These are phyloP conservation scores for Spathaspora passalidarum DNA, from an alignment of 805 yeast genomes.

Conservation along the genomic window DNA sequence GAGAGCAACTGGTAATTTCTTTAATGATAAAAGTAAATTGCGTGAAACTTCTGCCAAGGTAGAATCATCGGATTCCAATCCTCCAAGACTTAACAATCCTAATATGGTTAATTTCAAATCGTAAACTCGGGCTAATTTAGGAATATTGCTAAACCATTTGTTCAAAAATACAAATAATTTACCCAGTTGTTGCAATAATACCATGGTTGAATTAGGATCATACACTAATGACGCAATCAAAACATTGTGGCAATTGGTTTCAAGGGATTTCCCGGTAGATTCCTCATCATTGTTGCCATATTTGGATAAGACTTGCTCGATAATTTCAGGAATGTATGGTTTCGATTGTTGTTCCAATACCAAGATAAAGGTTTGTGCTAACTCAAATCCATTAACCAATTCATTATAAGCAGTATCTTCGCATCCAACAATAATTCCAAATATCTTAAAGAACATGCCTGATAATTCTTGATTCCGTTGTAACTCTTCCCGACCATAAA, in stretches of 20 bases:
- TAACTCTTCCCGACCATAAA: conserved; percentile 44
- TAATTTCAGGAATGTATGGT: conserved; percentile 45
- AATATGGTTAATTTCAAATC: conserved; percentile 76
- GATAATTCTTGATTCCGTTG: conserved; percentile 15
- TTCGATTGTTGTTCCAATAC: conserved; percentile 47
- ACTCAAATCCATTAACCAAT: conserved; percentile 53
- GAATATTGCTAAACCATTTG: conserved; percentile 61
- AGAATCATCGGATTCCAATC: conserved; percentile 18
- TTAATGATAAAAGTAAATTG: conserved; percentile 29
- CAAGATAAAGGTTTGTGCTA: conserved; percentile 63
- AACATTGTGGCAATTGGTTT: conserved; percentile 55
- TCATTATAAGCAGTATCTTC: conserved; percentile 50
- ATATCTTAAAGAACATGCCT: conserved; percentile 46
- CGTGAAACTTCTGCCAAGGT: conserved; percentile 10
- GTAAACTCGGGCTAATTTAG: conserved; percentile 62
- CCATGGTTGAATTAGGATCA: conserved; percentile 54
- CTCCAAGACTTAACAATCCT: conserved; percentile 54
- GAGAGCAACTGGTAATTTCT: conserved; percentile 69
- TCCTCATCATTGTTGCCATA: conserved; percentile 19
- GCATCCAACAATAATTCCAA: conserved; percentile 16
- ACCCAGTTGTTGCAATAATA: conserved; percentile 43
- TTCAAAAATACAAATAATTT: conserved; percentile 51
- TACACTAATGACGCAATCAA: conserved; percentile 62
- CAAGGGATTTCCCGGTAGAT: conserved; percentile 31
- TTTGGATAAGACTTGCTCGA: conserved; percentile 32